Base-by-base conservation (phyloP, 75 land plant genomes). In the Cupressus sempervirens region DNA sequence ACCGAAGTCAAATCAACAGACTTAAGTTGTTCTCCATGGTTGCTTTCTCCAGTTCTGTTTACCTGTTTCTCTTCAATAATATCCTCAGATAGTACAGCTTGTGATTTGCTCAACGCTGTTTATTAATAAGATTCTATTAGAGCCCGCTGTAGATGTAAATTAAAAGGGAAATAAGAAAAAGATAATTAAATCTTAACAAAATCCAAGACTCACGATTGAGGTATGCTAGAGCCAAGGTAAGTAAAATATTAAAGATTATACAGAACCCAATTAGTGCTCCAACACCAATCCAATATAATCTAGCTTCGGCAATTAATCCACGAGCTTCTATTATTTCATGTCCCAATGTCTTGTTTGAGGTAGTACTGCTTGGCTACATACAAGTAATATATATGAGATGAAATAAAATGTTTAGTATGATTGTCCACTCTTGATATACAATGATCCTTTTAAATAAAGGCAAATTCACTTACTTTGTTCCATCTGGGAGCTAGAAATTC, bases 261-360 rank as follows among this genome's bases (percentile, higher is more conserved):
- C 75, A 85, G 80, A 77, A 97, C 35, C 95, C 99, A 36, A 88
- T 4, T 84, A 94, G 76, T 72, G 93, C 98, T 2, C 90, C 96
- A 20, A 89, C 85, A 29, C 95, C 96, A 76, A 97, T 84, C 99
- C 98, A 97, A 80, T 96, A 97, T 96, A 96, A 95, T 9, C 92
- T 84, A 12, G 84, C 79, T 14, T 88, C 76, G 0, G 88, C 15
- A 86, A 91, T 91, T 40, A 90, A 86, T 14, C 96, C 98, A 45
- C 90, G 89, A 54, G 85, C 23, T 77, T 90, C 86, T 85, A 93
- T 34, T 5, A 92, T 82, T 12, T 38, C 23, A 50, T 86, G 83
- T 76, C 99, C 99, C 32, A 93, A 68, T 10, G 88, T 85, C 30
- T 79, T 56, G 15, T 52, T 89, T 13, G 86, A 52, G 26, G 26